Conservation (phyloP, 306 rosid species). For the Heteromeles arbutifolia region DNA sequence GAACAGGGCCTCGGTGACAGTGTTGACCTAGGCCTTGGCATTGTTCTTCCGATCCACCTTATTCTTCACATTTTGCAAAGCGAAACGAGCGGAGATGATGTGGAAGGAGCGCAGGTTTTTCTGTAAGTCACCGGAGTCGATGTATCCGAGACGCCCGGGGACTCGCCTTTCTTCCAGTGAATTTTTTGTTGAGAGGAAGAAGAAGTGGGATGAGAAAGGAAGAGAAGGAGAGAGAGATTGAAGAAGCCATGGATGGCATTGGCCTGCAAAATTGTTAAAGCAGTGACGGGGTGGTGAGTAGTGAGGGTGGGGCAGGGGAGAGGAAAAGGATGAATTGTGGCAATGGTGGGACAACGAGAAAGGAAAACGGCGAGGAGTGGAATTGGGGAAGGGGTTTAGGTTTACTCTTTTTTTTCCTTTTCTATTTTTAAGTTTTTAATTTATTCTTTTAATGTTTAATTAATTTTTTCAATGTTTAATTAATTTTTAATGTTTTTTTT, state of each 20-base stretch:
- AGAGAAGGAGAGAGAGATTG: constrained; percentile 19
- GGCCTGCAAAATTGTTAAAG: not conserved
- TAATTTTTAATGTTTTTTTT: no score
- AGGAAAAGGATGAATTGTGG: no score
- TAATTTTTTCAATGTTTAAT: no score
- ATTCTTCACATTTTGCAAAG: constrained; percentile 71
- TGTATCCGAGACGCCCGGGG: constrained; percentile 52
- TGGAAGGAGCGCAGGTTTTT: constrained; percentile 25
- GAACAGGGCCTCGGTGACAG: constrained; percentile 62
- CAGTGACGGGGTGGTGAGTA: not conserved
- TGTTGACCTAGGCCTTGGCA: constrained; percentile 32
- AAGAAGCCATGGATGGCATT: constrained; percentile 9
- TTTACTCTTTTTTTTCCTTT: no score
- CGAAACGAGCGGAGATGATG: constrained; percentile 24
- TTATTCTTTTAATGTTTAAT: no score
- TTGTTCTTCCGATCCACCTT: constrained; percentile 52
- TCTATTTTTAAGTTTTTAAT: no score
- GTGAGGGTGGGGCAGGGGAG: no score
- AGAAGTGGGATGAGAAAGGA: constrained; percentile 50
- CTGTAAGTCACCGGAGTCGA: constrained; percentile 21
- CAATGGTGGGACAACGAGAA: no score
- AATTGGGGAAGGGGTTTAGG: no score
- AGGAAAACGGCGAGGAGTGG: no score
- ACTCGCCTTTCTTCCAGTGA: constrained; percentile 73
- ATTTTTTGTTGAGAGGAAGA: constrained; percentile 20